Conservation (phyloP, 202 grass and related monocot species). For the Carex arenaria region DNA sequence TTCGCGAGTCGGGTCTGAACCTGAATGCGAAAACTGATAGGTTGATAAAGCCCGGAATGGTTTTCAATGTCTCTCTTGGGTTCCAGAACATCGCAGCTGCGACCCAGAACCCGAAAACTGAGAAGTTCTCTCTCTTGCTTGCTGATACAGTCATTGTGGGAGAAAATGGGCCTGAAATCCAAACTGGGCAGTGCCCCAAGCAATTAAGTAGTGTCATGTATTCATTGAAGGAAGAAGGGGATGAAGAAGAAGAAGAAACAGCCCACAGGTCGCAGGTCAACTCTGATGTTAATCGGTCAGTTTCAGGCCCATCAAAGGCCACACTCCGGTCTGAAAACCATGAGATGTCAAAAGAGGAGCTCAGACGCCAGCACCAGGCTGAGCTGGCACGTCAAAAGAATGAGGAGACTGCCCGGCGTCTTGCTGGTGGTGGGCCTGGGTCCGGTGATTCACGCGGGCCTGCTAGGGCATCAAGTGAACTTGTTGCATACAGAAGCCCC, state of each 20-base stretch:
- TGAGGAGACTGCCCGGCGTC: constrained; percentile 79
- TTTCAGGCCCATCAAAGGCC: constrained; percentile 46
- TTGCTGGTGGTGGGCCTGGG: constrained; percentile 60
- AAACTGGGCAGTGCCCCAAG: constrained; percentile 72
- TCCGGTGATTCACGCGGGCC: constrained; percentile 53
- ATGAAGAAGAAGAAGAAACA: constrained; percentile 21
- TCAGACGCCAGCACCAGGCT: constrained; percentile 73
- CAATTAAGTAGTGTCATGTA: constrained; percentile 61
- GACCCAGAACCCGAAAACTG: constrained; percentile 59
- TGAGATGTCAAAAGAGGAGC: constrained; percentile 89
- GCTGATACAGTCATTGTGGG: constrained; percentile 67
- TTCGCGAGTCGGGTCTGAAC: constrained; percentile 64
- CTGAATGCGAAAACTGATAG: constrained; percentile 65
- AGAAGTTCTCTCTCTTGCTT: constrained; percentile 57
- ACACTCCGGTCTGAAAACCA: constrained; percentile 74
- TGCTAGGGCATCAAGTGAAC: constrained; percentile 47
- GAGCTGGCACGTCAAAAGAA: constrained; percentile 94
- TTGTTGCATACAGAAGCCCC: constrained; percentile 76
- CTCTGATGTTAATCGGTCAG: background rate
- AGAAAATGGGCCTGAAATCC: constrained; percentile 51
- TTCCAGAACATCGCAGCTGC: constrained; percentile 60
- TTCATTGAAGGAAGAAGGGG: constrained; percentile 72
- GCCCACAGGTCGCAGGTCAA: constrained; percentile 4
- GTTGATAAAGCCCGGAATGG: constrained; percentile 48
- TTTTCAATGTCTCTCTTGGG: constrained; percentile 78